Base-by-base conservation (phyloP, 2,329 filamentous ascomycete species). In the Tricladium varicosporioides region DNA sequence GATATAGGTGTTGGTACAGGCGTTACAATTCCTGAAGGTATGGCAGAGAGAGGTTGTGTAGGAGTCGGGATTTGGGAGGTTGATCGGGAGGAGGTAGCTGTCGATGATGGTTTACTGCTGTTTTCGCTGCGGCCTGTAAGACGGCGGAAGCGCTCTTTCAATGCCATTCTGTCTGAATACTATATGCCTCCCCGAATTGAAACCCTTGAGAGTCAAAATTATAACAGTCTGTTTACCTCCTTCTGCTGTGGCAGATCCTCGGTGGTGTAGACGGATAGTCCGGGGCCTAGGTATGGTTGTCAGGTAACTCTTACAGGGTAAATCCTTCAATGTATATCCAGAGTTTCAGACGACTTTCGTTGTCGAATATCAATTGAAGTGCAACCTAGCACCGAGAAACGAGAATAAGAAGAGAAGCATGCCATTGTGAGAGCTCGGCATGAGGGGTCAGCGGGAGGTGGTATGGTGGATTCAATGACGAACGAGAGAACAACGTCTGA, bases 61-160 rank as follows among this genome's bases (percentile, higher is more conserved):
- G 36, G 36, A 40, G 36, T 40, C 9, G 36, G 36, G 10, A 40
- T 40, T 10, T 40, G 36, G 36, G 46, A 50, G 32, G 52, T 31
- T 36, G 51, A 11, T 22, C 48, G 36, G 13, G 56, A 47, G 33
- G 51, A 53, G 45, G 33, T 22, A 44, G 46, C 49, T 18, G 53
- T 46, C 19, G 51, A 49, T 15, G 40, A 40, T 11, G 36, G 10
- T 11, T 11, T 40, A 10, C 36, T n/a, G n/a, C n/a, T 40, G 10
- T n/a, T n/a, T 14, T 49, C 32, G 27, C 51, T 47, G 18, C 51
- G 48, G 15, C 51, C 42, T 2, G 58, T 54, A 9, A 51, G 55
- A 36, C 56, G 52, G 42, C 61, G 61, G 40, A 63, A 51, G 33
- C 57, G 59, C 13, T 63, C 61, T 52, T 50, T 58, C 16, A 63